Base-by-base conservation (phyloP, 371 early-diverging fungal species). In the Synchytrium microbalum region DNA sequence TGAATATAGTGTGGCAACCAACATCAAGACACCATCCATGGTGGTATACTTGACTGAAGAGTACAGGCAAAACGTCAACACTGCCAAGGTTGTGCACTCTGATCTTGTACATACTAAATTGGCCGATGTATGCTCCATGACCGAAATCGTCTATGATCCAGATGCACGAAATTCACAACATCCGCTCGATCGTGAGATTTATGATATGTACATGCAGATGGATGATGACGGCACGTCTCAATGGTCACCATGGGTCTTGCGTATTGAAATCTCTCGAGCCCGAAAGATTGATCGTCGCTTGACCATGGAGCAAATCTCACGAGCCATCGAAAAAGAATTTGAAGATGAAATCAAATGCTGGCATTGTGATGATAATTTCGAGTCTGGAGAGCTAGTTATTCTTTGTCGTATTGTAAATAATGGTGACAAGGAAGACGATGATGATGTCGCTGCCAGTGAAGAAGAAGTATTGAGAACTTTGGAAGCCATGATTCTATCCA, bases 91-190 rank as follows among this genome's bases (percentile, higher is more conserved):
- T 70, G 89, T 98, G 19, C 93, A 95, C 75, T 86, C 86, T 13
- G 82, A 85, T 33, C 82, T 99, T 30, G 99, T 99, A 75, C 89
- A 96, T 80, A 92, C 96, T 1, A 91, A 90, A 23, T 72, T 99
- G 63, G 84, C 84, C 59, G 86, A 89, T 67, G 81, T 99, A 14
- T 92, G 95, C 13, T 73, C 85, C 10, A 77, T 80, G 23, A 87
- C 95, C 3, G 94, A 98, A 81, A 95, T 99, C 67, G 89, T 90
- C 75, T 99, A 98, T 74, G 99, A 99, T 70, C 99, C 99, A 2
- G 91, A 92, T 62, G 89, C 92, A 27, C 60, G 81, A 14, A 81
- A 87, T 65, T 90, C 97, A 2, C 79, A 88, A 61, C 90, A 93
- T 66, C 90, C 89, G 66, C 92, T 92, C 67, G 99, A 99, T 80